Evolutionary conservation across 345 rosid species (phyloP).

Genomic region (Arabidopsis thaliana): DNA sequence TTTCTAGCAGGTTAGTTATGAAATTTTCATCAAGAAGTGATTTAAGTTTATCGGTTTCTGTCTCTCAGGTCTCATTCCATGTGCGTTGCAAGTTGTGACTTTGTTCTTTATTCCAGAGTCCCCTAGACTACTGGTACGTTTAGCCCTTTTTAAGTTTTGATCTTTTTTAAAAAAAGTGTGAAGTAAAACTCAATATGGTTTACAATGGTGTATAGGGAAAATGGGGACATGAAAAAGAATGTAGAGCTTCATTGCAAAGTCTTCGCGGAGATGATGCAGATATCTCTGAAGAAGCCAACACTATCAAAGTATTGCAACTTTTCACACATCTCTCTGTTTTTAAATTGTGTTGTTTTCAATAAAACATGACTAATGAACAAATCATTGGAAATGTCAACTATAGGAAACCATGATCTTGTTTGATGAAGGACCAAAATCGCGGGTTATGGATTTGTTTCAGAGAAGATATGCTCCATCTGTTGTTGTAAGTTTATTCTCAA

Average conservation of each 20-base stretch:
- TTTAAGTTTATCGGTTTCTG: not conserved
- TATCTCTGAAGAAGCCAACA: conserved; percentile 57
- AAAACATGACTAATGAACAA: not conserved
- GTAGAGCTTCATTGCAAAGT: conserved; percentile 54
- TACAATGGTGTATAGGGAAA: conserved; percentile 47
- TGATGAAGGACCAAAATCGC: conserved; percentile 41
- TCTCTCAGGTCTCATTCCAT: conserved; percentile 45
- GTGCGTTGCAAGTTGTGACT: conserved; percentile 48
- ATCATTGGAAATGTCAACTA: not conserved
- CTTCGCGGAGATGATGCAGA: conserved; percentile 63
- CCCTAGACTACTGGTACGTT: conserved; percentile 57
- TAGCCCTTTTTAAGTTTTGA: not conserved
- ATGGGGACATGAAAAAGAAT: conserved; percentile 55
- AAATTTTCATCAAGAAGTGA: not conserved
- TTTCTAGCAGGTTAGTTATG: not conserved
- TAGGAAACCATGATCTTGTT: conserved; percentile 50
- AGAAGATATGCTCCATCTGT: conserved; percentile 54
- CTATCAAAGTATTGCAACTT: conserved; percentile 51
- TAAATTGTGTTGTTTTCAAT: not conserved
- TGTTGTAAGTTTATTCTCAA: conserved; percentile 43
- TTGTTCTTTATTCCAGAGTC: conserved; percentile 66
- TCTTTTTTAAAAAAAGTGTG: not conserved
- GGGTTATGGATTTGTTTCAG: conserved; percentile 52
- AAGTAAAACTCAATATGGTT: conserved; percentile 6
- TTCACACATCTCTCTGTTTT: conserved; percentile 8